Conservation (phyloP, 2,329 filamentous ascomycete genomes). For the Fusarium sp. region DNA sequence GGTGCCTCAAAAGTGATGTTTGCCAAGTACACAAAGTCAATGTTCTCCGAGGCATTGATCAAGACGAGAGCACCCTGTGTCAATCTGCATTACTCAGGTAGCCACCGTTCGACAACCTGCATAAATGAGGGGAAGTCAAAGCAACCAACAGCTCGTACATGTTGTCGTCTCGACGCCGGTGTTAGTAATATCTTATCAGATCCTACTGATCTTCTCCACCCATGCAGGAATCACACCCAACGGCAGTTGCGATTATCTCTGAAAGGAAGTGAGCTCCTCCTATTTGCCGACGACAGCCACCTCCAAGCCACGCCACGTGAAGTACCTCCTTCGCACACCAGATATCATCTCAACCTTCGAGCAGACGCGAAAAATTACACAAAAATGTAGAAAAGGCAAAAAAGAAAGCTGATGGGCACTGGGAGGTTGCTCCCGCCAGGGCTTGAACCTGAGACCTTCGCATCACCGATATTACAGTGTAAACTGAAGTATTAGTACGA, state of each 20-base stretch:
- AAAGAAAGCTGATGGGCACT: slow-evolving; percentile 32
- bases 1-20: not conserved
- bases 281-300: not conserved
- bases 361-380: not conserved
- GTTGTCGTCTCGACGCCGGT: slow-evolving; percentile 9
- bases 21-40: not conserved
- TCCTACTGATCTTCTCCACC: slow-evolving; percentile 16
- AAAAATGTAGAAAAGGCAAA: not conserved
- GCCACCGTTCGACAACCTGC: not conserved
- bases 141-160: not conserved
- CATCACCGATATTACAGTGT: slow-evolving; percentile 35
- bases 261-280: not conserved
- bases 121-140: slow-evolving; percentile 6
- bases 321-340: not conserved
- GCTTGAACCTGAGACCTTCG: slow-evolving; percentile 45
- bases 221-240: not conserved
- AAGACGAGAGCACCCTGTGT: not conserved
- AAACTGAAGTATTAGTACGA: slow-evolving; percentile 42
- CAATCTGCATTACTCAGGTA: not conserved
- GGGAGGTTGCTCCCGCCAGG: slow-evolving; percentile 42
- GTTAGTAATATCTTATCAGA: slow-evolving; percentile 31
- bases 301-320: not conserved
- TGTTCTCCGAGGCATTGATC: not conserved
- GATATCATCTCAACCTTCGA: not conserved
- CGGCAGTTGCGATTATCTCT: slow-evolving; percentile 4